Evolutionary conservation across 2,329 filamentous ascomycete genomes (phyloP), one percentile per base, ranked within the genome.

Genomic region (Microcera coccophila): DNA sequence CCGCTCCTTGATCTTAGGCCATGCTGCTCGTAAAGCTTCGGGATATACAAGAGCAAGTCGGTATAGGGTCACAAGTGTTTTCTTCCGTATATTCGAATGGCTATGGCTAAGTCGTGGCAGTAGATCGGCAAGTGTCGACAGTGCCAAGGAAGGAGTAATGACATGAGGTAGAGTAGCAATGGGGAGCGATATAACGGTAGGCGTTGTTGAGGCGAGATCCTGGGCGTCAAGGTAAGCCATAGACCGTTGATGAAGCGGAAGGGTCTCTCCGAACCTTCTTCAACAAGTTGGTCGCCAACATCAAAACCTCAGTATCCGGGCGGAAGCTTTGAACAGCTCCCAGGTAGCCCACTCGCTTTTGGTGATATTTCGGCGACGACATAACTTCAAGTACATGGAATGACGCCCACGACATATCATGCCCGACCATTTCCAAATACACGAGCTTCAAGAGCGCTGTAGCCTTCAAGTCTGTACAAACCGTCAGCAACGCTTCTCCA

Each of bases 321-420:
- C 91, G 82, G 67, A 96, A 98, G 72, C 86, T 97, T 74, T 98
- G 93, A 21, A 95, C 90, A 8, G 93, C 93, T 12, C 87, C 91
- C 16, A 98, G 75, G 65, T 98, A 98, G 44, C 91, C 93, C 34
- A 96, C 89, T 52, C 91, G 80, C 70, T 98, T 98, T 68, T 96
- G 91, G 54, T 90, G 79, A 65, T 95, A 95, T 64, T 96, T 97
- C 36, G 85, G 76, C 29, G 89, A 95, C 28, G 90, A 95, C 93
- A 98, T 98, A 69, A 98, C 93, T 71, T 98, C 93, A 36, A 98
- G 83, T 39, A 97, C 91, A 65, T 98, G 88, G 70, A 98, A 98
- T 11, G 90, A 90, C 4, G 93, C 93, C 93, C 93, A 98, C 3
- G 91, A 96, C 93, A 98, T 98, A 68, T 97, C 93, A 64, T 97